Evolutionary conservation across 2,329 filamentous ascomycete genomes (phyloP).

Genomic region (Cladosporium phlei): DNA sequence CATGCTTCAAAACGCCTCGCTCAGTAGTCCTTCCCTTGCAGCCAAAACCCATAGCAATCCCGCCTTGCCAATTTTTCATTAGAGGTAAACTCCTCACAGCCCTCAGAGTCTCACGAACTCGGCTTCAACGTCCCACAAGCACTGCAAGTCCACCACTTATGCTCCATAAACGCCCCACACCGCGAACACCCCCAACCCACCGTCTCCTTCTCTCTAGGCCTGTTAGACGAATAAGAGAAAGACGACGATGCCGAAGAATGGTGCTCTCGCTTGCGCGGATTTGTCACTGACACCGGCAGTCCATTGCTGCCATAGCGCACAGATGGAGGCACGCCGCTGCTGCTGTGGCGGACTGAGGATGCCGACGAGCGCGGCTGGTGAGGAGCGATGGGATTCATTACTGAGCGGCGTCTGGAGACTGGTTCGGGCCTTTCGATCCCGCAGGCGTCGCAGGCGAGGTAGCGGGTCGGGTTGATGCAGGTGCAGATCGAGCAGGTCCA

Average conservation of each 20-base stretch:
- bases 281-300: background rate
- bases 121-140: constrained; percentile 57
- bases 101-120: constrained; percentile 8
- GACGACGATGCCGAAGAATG: constrained; percentile 5
- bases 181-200: constrained; percentile 56
- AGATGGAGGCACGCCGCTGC: constrained; percentile 14
- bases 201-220: constrained; percentile 41
- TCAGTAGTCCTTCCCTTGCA: too few species aligned
- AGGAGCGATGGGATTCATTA: too few species aligned
- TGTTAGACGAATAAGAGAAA: constrained; percentile 19
- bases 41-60: too few species aligned
- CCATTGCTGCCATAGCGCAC: constrained; percentile 11
- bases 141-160: constrained; percentile 60
- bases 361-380: background rate
- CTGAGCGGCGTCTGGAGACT: constrained; percentile 18
- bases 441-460: constrained; percentile 58
- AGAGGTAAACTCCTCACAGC: too few species aligned
- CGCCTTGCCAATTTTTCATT: too few species aligned
- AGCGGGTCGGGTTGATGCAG: constrained; percentile 56
- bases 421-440: constrained; percentile 44
- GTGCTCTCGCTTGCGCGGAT: background rate
- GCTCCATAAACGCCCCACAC: constrained; percentile 61
- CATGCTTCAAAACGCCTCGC: too few species aligned
- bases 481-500: constrained; percentile 61
- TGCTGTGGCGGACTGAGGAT: constrained; percentile 3